A percentile compares a stretch with the other conserved stretches of the same genome.
Evolutionary conservation across 2,329 filamentous ascomycete species (phyloP).

Genomic region (Alternaria hordeiaustralica): DNA sequence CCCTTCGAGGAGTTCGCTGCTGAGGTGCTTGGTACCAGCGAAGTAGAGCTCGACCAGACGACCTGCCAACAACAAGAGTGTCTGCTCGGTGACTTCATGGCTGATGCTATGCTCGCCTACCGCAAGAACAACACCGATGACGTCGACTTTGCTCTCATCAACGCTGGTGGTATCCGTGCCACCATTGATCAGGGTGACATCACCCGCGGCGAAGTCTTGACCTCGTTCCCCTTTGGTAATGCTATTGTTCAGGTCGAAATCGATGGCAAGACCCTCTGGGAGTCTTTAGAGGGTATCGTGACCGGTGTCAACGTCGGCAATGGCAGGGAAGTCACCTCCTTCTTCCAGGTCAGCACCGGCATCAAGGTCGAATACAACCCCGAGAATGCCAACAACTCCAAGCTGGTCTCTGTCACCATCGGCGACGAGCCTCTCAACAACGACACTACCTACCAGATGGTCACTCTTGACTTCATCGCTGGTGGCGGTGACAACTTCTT

Average conservation of each 20-base stretch:
- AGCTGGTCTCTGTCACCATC: conserved; percentile 62
- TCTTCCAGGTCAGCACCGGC: conserved; percentile 66
- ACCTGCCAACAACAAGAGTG: conserved; percentile 67
- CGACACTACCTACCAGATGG: conserved; percentile 60
- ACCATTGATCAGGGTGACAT: conserved; percentile 67
- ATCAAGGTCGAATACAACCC: conserved; percentile 66
- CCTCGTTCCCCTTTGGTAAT: conserved; percentile 71
- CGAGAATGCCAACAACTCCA: conserved; percentile 55
- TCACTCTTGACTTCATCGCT: conserved; percentile 69
- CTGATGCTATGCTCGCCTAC: conserved; percentile 67
- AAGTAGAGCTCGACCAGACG: conserved; percentile 65
- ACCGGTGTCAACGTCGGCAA: conserved; percentile 63
- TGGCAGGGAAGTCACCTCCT: conserved; percentile 60
- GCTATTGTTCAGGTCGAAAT: conserved; percentile 65
- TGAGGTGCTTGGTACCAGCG: conserved; percentile 62
- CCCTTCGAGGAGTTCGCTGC: conserved; percentile 67
- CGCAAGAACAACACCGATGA: conserved; percentile 57
- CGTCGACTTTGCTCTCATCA: conserved; percentile 66
- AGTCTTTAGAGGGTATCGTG: conserved; percentile 66
- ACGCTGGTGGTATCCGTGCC: conserved; percentile 69
- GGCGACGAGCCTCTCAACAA: conserved; percentile 57
- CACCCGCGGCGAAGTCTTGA: conserved; percentile 68
- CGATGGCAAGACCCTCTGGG: conserved; percentile 62
- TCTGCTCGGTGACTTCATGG: conserved; percentile 51
- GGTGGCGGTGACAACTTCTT: conserved; percentile 68